A percentile compares a stretch with the other conserved stretches of the same genome.
Evolutionary conservation across 2,329 filamentous ascomycete species (phyloP).

Genomic region (Fusarium sp.): DNA sequence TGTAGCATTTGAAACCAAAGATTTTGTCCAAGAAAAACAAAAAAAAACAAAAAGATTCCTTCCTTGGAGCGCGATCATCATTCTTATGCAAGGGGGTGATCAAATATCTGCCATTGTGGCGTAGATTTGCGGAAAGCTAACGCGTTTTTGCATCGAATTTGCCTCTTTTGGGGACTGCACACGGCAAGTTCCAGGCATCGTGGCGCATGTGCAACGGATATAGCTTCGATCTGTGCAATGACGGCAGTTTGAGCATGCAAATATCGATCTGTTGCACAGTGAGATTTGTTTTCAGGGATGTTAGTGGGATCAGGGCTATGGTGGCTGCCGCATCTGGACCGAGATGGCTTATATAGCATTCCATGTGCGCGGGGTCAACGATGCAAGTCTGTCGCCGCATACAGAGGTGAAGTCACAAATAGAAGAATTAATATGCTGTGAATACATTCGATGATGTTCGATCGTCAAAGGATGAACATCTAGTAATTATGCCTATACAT

Average conservation of each 20-base stretch:
- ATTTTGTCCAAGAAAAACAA: neutral
- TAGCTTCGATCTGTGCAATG: neutral
- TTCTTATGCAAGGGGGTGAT: neutral
- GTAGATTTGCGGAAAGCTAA: neutral
- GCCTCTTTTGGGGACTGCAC: neutral
- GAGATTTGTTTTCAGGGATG: neutral
- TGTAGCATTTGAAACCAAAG: neutral
- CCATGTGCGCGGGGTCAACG: neutral
- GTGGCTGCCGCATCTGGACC: neutral
- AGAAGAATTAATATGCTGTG: accelerated
- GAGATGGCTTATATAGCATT: neutral
- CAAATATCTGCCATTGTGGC: neutral
- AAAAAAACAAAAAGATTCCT: neutral
- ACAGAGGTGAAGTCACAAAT: no score
- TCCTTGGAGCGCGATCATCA: neutral
- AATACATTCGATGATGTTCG: neutral
- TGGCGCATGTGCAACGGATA: neutral
- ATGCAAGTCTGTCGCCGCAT: no score
- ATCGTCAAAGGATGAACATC: accelerated
- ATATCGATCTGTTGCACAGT: neutral
- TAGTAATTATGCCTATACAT: no score
- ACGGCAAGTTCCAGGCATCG: neutral
- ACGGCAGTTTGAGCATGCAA: neutral
- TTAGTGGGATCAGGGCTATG: neutral
- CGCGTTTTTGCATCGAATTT: neutral